A percentile compares a stretch with the other conserved stretches of the same genome.
Evolutionary conservation across 2,329 filamentous ascomycete genomes (phyloP).

Genomic region (Colletotrichum graminicola): DNA sequence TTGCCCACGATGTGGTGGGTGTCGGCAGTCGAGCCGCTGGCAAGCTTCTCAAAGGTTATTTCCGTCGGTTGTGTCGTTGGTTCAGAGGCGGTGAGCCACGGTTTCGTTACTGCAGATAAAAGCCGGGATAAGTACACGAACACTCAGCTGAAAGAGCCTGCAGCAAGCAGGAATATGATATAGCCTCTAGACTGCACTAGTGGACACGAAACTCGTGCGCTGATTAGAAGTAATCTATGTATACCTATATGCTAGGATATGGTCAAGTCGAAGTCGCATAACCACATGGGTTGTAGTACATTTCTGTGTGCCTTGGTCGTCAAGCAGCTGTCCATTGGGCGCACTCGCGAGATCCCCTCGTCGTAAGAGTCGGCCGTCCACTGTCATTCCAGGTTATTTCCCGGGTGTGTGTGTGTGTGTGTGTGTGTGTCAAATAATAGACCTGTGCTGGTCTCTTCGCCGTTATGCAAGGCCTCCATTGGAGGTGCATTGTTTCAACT

Average conservation of each 20-base stretch:
- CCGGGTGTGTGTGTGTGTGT: too few species aligned
- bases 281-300: neutral
- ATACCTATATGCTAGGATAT: neutral
- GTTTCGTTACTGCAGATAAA: neutral
- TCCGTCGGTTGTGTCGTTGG: neutral
- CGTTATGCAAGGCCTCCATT: neutral
- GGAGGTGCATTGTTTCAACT: neutral
- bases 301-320: neutral
- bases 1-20: neutral
- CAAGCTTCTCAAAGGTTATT: neutral
- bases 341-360: neutral
- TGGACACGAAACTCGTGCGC: neutral
- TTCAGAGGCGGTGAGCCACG: too few species aligned
- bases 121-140: neutral
- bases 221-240: conserved; percentile 14
- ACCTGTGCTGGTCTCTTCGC: neutral
- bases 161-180: neutral
- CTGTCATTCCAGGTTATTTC: neutral
- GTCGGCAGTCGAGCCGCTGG: neutral
- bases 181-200: too few species aligned
- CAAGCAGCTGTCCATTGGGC: neutral
- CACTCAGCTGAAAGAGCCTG: neutral
- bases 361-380: neutral
- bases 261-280: neutral
- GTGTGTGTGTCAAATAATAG: neutral